Evolutionary conservation across 306 rosid species (phyloP).

Genomic region (Medicago ruthenica): DNA sequence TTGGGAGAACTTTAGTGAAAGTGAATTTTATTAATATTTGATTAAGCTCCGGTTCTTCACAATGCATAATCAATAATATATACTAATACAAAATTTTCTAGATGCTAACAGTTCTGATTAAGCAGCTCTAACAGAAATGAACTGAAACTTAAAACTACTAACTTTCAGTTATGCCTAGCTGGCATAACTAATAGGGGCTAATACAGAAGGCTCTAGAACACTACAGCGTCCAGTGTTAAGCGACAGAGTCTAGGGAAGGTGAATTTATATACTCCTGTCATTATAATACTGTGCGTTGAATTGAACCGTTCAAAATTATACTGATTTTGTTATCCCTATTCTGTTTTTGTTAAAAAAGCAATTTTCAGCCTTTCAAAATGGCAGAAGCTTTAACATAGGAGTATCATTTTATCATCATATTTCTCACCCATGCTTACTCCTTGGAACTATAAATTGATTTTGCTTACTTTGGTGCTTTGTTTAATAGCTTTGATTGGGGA

Average conservation of each 20-base stretch:
- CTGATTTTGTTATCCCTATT: not conserved
- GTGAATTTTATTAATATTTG: not conserved
- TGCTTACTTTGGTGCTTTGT: conserved; percentile 23
- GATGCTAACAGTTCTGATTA: not conserved
- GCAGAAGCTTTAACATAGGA: conserved; percentile 12
- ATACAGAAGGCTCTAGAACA: not conserved
- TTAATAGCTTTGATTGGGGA: conserved; percentile 89
- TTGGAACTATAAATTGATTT: conserved; percentile 2
- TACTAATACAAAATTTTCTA: not conserved
- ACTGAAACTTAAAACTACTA: not conserved
- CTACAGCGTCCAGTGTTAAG: not conserved
- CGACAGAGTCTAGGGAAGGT: not conserved
- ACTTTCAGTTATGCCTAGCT: not conserved
- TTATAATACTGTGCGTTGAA: not conserved
- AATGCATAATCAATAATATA: not conserved
- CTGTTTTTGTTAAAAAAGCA: not conserved
- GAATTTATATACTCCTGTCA: not conserved
- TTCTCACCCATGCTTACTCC: not conserved
- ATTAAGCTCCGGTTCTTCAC: not conserved
- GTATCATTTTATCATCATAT: conserved; percentile 3
- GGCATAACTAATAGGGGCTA: not conserved
- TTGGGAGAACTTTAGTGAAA: not conserved
- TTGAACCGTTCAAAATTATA: conserved; percentile 14
- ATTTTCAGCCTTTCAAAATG: conserved; percentile 21
- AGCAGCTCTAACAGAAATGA: not conserved